These are phyloP conservation scores for Neohortaea acidophila DNA, from an alignment of 495 filamentous ascomycete species.

Conservation along the genomic window DNA sequence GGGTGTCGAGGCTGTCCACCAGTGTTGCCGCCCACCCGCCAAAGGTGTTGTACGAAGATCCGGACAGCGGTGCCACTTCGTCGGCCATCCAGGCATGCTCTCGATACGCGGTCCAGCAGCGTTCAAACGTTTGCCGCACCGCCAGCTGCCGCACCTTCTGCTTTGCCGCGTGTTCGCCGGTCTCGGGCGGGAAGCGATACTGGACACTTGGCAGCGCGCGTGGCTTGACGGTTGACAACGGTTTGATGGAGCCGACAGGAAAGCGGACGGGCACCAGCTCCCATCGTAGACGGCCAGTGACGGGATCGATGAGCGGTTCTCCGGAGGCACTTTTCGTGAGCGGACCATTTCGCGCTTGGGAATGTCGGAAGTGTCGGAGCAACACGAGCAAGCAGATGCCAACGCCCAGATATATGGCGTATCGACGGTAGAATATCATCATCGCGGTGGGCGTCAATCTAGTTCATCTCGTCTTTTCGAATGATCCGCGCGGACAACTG, in stretches of 20 bases:
- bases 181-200: conserved; percentile 20
- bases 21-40: conserved; percentile 47
- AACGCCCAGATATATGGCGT: conserved; percentile 1
- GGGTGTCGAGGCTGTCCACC: conserved; percentile 46
- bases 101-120: conserved; percentile 24
- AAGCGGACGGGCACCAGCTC: conserved; percentile 8
- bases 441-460: no score
- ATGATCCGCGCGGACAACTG: no score
- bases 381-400: conserved; percentile 3
- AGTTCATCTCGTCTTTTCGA: no score
- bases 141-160: conserved; percentile 17
- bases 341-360: no score
- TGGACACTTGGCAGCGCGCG: conserved; percentile 19
- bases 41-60: conserved; percentile 33
- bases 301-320: no score
- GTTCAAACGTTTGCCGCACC: conserved; percentile 23
- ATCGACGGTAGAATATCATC: conserved; percentile 10
- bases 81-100: conserved; percentile 26
- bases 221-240: conserved; percentile 12
- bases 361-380: conserved; percentile 4
- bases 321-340: no score
- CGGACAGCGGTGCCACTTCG: conserved; percentile 25
- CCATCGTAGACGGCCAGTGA: no score
- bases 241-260: conserved; percentile 6
- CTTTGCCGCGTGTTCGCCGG: conserved; percentile 10